These are phyloP conservation scores for Psilocybe cubensis DNA, from an alignment of 768 basidiomycete genomes.

Conservation along the genomic window DNA sequence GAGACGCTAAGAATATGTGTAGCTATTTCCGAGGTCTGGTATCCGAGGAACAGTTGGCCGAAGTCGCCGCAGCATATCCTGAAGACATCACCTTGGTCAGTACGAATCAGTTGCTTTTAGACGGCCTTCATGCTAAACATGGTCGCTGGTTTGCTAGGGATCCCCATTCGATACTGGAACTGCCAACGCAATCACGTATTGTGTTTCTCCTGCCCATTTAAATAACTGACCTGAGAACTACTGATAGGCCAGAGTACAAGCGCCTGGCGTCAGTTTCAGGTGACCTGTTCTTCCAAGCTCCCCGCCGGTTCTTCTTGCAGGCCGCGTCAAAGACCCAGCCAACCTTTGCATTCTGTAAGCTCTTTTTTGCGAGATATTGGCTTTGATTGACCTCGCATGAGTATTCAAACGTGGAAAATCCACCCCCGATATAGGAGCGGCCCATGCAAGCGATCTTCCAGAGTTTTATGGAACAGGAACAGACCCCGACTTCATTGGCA, in stretches of 20 bases:
- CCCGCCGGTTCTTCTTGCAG: conserved; percentile 38
- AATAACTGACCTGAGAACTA: too few species aligned
- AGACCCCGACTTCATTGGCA: conserved; percentile 20
- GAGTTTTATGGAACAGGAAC: conserved; percentile 18
- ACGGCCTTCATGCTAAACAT: background rate
- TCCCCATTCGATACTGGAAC: conserved; percentile 29
- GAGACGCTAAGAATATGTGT: background rate
- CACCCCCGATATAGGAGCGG: conserved; percentile 25
- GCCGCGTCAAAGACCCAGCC: conserved; percentile 18
- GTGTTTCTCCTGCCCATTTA: background rate
- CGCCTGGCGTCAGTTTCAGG: conserved; percentile 43
- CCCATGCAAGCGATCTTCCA: conserved; percentile 17
- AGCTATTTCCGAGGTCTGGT: background rate
- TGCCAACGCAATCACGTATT: conserved; percentile 25
- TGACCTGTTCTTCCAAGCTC: conserved; percentile 38
- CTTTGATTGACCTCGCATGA: conserved; percentile 2
- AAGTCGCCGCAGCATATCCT: background rate
- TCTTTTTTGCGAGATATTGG: background rate
- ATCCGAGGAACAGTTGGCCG: background rate
- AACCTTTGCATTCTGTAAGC: conserved; percentile 3
- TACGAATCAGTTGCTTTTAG: background rate
- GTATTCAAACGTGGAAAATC: conserved; percentile 36
- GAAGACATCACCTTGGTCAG: background rate
- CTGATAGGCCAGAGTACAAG: conserved; percentile 40
- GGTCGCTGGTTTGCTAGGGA: conserved; percentile 17